Evolutionary conservation across 257 asterid genomes (phyloP).

Genomic region (Forsythia viridissima): DNA sequence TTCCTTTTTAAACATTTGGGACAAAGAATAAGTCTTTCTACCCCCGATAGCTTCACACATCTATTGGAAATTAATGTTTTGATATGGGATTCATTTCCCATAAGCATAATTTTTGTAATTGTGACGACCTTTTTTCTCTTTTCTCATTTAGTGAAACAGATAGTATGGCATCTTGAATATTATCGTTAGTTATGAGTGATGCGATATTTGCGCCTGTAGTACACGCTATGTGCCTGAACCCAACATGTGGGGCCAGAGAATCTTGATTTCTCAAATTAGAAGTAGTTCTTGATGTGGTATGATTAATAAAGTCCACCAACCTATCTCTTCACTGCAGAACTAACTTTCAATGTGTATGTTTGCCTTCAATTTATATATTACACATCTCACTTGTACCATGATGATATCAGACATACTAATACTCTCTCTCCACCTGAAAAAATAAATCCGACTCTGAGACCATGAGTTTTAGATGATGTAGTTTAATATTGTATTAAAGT

Average conservation of each 20-base stretch:
- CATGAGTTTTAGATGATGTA: neutral
- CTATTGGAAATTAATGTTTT: neutral
- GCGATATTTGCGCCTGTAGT: neutral
- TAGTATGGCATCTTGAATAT: neutral
- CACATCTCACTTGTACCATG: neutral
- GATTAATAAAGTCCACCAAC: neutral
- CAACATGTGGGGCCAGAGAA: neutral
- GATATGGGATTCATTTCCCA: neutral
- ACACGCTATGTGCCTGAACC: neutral
- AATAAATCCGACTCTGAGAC: neutral
- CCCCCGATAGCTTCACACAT: neutral
- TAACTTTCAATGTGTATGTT: neutral
- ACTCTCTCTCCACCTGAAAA: neutral
- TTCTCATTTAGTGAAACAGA: neutral
- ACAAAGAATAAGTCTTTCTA: slow-evolving; percentile 8
- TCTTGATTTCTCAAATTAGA: neutral
- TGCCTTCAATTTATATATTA: neutral
- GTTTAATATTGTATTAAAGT: neutral
- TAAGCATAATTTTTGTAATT: neutral
- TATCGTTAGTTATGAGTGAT: neutral
- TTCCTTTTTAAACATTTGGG: slow-evolving; percentile 56
- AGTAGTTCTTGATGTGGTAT: neutral
- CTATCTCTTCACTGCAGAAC: neutral
- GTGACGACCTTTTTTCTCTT: neutral
- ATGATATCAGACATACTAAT: neutral